Base-by-base conservation (phyloP, 108 stramenopile species). In the Seminavis robusta region DNA sequence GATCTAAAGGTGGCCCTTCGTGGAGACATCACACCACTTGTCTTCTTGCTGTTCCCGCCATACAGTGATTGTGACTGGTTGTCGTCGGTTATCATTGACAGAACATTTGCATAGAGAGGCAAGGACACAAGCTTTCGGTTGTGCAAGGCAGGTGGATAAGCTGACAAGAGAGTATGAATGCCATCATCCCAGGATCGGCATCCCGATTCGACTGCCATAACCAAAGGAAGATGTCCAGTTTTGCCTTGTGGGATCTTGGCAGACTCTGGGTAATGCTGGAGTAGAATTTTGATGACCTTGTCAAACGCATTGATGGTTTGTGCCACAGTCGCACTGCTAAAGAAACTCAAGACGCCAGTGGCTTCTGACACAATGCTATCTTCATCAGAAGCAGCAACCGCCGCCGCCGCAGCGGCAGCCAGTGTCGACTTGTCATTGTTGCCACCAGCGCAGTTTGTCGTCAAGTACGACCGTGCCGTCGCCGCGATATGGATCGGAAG, bases 401-500 rank as follows among this genome's bases (percentile, higher is more conserved):
- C 43, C 25, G 21, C 29, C 9, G 57, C 47, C 34, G 31, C 31
- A 32, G 16, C 38, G 10, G 60, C 33, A 29, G 60, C 26, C 39
- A 65, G 33, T 3, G 59, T 48, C 0, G 54, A 47, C 7, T 65
- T 55, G 6, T 51, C 59, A 23, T 66, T 41, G 38, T 39, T 19
- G 31, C 51, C 37, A 46, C 28, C 29, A 29, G 23, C 33, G 40
- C 23, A 17, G 23, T 3, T 37, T 30, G 36, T 8, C 15, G 38
- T 23, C 20, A 56, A 17, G 21, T 37, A 51, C 3, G 73, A 74
- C 24, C 65, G 62, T 4, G 69, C 68, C 5, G 59, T 51, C 11
- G 71, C 77, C 23, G 77, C 77, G 48, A 78, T 65, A 52, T 78
- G 77, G 6, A 78, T n/a, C 1, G 77, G 77, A 15, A 73, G 54